Base-by-base conservation (phyloP, 192 early-diverging fungal species). In the Chytriomyces sp. region DNA sequence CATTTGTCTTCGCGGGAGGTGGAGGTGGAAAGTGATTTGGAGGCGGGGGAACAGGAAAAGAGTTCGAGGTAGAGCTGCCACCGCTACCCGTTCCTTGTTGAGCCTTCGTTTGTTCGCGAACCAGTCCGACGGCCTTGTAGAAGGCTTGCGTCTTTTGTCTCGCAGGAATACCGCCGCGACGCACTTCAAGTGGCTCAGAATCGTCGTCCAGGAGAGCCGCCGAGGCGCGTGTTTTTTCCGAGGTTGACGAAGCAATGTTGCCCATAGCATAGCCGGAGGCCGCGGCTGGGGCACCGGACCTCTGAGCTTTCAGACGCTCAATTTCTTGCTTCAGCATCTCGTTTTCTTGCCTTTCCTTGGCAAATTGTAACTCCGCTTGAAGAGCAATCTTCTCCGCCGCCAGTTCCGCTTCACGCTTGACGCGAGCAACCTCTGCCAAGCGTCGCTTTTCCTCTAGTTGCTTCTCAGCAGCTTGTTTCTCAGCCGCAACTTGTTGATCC, bases 311-410 rank as follows among this genome's bases (percentile, higher is more conserved):
- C 26, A 70, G 39, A 10, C 56, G 30, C 22, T 57, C 68, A 37
- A 70, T 59, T 31, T 70, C 68, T 26, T 59, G n/a, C 56, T 55
- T 70, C 34, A 70, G 53, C 56, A 33, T 70, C 30, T 70, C 68
- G 34, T 70, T 70, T 59, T 70, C 68, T 4, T 39, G 40, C 8
- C 68, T 39, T 31, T 70, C 68, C 36, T 70, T 70, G 7, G 68
- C 57, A 59, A 70, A 70, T 38, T 70, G 33, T 37, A 70, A 31
- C 53, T 70, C 68, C 31, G 68, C 68, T 37, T 70, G 32, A 17
- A 70, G 38, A 25, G 19, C 17, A 2, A 70, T 38, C 39, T 70
- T 70, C 40, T 70, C 68, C 8, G 68, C 68, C 34, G 38, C 25
- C 5, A 70, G 26, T 40, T 70, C 68, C 22, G 68, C 68, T 8